Conservation (phyloP, 2,329 filamentous ascomycete genomes). For the Verticillium isaacii region DNA sequence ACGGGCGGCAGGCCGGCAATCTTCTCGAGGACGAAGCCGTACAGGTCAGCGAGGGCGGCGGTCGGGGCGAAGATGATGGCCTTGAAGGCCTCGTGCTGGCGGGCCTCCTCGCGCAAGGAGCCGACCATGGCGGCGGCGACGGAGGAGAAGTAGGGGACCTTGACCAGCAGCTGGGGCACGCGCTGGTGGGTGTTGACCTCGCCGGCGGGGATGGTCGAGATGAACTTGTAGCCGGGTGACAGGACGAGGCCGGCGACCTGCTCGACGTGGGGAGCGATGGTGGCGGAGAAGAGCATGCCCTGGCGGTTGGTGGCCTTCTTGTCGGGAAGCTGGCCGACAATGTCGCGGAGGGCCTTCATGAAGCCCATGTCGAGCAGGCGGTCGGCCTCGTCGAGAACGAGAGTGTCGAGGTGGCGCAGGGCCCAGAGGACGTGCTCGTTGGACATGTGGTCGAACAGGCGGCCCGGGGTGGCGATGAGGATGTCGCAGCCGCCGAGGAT, state of each 20-base stretch:
- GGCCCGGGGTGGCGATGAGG: slow-evolving; percentile 75
- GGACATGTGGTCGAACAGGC: slow-evolving; percentile 72
- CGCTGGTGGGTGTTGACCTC: slow-evolving; percentile 72
- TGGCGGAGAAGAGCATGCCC: slow-evolving; percentile 83
- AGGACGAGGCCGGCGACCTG: slow-evolving; percentile 67
- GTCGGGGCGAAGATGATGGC: slow-evolving; percentile 76
- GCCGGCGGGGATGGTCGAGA: slow-evolving; percentile 72
- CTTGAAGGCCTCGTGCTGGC: slow-evolving; percentile 58
- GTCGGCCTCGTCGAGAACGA: slow-evolving; percentile 82
- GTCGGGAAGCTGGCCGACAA: slow-evolving; percentile 65
- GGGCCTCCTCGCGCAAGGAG: slow-evolving; percentile 43
- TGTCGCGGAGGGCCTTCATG: slow-evolving; percentile 71
- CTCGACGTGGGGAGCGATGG: slow-evolving; percentile 74
- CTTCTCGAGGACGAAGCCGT: slow-evolving; percentile 37
- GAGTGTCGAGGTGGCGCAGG: slow-evolving; percentile 65
- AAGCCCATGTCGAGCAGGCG: slow-evolving; percentile 81
- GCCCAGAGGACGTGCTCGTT: slow-evolving; percentile 65
- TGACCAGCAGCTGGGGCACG: slow-evolving; percentile 68
- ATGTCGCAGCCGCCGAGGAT: slow-evolving; percentile 72
- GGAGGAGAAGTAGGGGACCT: slow-evolving; percentile 65
- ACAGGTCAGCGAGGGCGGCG: slow-evolving; percentile 46
- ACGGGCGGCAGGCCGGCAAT: slow-evolving; percentile 36
- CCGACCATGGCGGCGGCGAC: slow-evolving; percentile 56
- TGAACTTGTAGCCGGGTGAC: slow-evolving; percentile 68
- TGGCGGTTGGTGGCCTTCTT: slow-evolving; percentile 55